A percentile compares a stretch with the other conserved stretches of the same genome.
phyloP scores from a whole-genome alignment of 495 filamentous ascomycete species.

The Lasiosphaeriaceae sp. region DNA sequence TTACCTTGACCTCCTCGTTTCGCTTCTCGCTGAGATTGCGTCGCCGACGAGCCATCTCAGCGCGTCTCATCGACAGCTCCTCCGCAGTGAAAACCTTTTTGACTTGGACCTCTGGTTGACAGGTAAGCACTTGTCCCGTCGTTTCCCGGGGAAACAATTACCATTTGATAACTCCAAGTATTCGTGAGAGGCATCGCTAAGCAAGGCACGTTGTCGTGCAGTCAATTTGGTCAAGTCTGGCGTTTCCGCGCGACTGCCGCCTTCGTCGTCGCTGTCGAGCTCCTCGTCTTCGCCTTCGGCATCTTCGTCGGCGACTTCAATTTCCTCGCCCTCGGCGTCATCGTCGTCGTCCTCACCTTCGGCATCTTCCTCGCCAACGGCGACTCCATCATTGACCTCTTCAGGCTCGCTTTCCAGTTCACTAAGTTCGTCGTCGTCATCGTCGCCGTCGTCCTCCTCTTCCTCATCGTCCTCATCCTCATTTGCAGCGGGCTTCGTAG shows the following conservation, averaged over 20 bases:
- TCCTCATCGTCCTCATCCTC: slow-evolving; percentile 40
- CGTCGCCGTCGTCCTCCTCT: slow-evolving; percentile 46
- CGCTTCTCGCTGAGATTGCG: slow-evolving; percentile 98
- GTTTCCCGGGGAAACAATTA: slow-evolving; percentile 8
- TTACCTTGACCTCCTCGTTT: slow-evolving; percentile 96
- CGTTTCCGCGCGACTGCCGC: slow-evolving; percentile 57
- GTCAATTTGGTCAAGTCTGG: slow-evolving; percentile 85
- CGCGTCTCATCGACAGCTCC: slow-evolving; percentile 89
- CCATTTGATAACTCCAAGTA: slow-evolving; percentile 77
- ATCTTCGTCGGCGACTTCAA: slow-evolving; percentile 53
- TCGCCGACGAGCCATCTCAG: slow-evolving; percentile 91
- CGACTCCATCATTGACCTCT: slow-evolving; percentile 49
- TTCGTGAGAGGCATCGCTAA: slow-evolving; percentile 57
- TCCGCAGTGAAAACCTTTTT: slow-evolving; percentile 93
- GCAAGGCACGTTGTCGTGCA: slow-evolving; percentile 73
- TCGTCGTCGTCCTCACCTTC: slow-evolving; percentile 52
- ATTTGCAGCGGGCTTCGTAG: slow-evolving; percentile 21
- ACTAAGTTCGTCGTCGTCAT: slow-evolving; percentile 45
- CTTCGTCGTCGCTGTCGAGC: slow-evolving; percentile 60
- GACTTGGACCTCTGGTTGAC: slow-evolving; percentile 71
- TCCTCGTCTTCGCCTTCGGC: slow-evolving; percentile 59
- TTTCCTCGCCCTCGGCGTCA: slow-evolving; percentile 49
- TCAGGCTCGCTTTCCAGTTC: slow-evolving; percentile 46
- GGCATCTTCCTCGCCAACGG: slow-evolving; percentile 37
- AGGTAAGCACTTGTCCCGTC: background rate